Percentiles rank a stretch among this genome's conserved stretches.
phyloP scores from a whole-genome alignment of 1,139 yeast genomes.

The Taiozyma sp. region DNA sequence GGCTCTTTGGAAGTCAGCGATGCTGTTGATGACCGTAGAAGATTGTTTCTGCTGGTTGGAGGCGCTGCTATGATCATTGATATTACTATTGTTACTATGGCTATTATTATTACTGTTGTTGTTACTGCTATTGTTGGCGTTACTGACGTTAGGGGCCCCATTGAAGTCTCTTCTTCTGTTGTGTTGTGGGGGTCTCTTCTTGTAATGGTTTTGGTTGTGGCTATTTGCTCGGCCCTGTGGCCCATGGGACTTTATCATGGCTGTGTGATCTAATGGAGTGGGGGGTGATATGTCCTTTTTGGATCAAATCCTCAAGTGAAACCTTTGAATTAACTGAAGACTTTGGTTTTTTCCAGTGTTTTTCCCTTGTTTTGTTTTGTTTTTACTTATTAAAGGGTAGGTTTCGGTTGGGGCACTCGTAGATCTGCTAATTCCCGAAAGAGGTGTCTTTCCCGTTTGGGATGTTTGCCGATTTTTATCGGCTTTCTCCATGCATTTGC shows the following conservation, averaged over 20 bases:
- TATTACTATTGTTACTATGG: slow-evolving; percentile 2
- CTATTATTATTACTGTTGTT: not conserved
- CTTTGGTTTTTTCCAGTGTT: not conserved
- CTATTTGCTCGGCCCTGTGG: not conserved
- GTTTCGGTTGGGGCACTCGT: not conserved
- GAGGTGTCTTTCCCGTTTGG: not conserved
- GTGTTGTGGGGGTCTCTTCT: not conserved
- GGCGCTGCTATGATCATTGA: not conserved
- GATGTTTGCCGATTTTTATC: not conserved
- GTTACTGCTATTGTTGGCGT: slow-evolving; percentile 1
- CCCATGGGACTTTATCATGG: not conserved
- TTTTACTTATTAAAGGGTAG: not conserved
- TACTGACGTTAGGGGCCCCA: not conserved
- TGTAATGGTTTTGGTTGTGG: not conserved
- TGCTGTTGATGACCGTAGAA: slow-evolving; percentile 5
- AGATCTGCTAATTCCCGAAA: not conserved
- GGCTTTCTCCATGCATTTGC: not conserved
- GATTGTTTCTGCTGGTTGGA: not conserved
- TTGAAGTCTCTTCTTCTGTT: not conserved
- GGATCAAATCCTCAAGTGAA: not conserved
- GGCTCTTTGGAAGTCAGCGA: slow-evolving; percentile 11
- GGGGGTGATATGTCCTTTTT: not conserved
- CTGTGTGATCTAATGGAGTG: not conserved
- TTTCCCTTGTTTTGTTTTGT: not conserved
- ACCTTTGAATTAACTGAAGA: not conserved